Evolutionary conservation across 2,329 filamentous ascomycete genomes (phyloP).

Genomic region (Alternaria incomplexa): DNA sequence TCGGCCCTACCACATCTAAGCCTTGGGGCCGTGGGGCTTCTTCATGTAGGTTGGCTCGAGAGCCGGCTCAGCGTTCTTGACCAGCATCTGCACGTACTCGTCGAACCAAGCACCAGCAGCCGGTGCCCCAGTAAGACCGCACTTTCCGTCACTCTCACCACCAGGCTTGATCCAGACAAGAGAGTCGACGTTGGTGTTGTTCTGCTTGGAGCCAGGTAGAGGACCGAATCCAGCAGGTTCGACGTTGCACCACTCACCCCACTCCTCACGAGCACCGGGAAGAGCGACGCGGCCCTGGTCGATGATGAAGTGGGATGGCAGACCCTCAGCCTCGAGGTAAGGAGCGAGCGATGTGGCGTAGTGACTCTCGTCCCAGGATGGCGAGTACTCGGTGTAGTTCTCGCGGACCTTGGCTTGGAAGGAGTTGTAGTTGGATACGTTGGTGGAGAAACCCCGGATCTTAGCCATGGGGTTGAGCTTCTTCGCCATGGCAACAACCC

Average conservation of each 20-base stretch:
- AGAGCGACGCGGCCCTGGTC: conserved; percentile 36
- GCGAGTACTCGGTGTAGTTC: conserved; percentile 34
- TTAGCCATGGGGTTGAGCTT: conserved; percentile 27
- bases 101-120: conserved; percentile 38
- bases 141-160: conserved; percentile 36
- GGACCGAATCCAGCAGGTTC: conserved; percentile 30
- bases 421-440: conserved; percentile 38
- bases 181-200: conserved; percentile 35
- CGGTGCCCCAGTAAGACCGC: conserved; percentile 33
- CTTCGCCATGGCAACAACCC: conserved; percentile 32
- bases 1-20: background rate
- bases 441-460: conserved; percentile 35
- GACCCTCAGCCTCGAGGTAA: conserved; percentile 29
- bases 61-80: conserved; percentile 33
- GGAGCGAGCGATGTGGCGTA: conserved; percentile 28
- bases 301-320: conserved; percentile 36
- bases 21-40: background rate
- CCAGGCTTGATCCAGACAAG: conserved; percentile 43
- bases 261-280: conserved; percentile 29
- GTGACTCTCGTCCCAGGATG: conserved; percentile 33
- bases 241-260: conserved; percentile 42
- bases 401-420: conserved; percentile 31
- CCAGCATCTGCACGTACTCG: conserved; percentile 36
- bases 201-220: conserved; percentile 19
- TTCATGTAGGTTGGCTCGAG: conserved; percentile 30